Conservation (phyloP, 2,329 filamentous ascomycete genomes). For the Aspergillus sp. region DNA sequence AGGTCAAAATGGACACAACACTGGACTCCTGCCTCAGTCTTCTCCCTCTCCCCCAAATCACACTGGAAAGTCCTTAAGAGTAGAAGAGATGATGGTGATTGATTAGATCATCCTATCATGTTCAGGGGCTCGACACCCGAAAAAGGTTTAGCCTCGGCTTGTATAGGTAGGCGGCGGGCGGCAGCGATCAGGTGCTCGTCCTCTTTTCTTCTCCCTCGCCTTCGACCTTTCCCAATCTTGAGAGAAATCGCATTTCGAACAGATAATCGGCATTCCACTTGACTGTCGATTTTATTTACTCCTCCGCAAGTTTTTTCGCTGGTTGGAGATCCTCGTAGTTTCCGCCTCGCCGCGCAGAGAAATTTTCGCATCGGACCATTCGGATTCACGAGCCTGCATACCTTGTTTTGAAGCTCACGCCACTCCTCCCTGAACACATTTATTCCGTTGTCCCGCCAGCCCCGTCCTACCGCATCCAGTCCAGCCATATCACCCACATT, state of each 20-base stretch:
- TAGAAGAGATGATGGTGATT: neutral
- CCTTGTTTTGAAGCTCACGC: slow-evolving; percentile 23
- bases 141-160: neutral
- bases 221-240: neutral
- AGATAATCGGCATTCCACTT: neutral
- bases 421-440: slow-evolving; percentile 15
- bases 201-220: neutral
- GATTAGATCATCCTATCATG: slow-evolving; percentile 1
- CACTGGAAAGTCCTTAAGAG: too few relatives aligned
- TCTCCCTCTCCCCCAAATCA: too few relatives aligned
- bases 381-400: slow-evolving; percentile 17
- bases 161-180: neutral
- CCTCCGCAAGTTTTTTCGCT: too few relatives aligned
- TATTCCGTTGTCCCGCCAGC: slow-evolving; percentile 9
- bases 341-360: slow-evolving; percentile 1
- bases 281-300: too few relatives aligned
- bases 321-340: neutral
- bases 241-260: neutral
- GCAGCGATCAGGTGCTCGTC: too few relatives aligned
- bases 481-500: slow-evolving; percentile 10
- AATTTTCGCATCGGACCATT: slow-evolving; percentile 16
- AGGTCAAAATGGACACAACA: too few relatives aligned
- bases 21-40: too few relatives aligned
- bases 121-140: neutral
- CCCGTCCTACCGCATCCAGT: slow-evolving; percentile 7